Conservation (phyloP, 495 filamentous ascomycete species). For the Cenococcum geophilum region DNA sequence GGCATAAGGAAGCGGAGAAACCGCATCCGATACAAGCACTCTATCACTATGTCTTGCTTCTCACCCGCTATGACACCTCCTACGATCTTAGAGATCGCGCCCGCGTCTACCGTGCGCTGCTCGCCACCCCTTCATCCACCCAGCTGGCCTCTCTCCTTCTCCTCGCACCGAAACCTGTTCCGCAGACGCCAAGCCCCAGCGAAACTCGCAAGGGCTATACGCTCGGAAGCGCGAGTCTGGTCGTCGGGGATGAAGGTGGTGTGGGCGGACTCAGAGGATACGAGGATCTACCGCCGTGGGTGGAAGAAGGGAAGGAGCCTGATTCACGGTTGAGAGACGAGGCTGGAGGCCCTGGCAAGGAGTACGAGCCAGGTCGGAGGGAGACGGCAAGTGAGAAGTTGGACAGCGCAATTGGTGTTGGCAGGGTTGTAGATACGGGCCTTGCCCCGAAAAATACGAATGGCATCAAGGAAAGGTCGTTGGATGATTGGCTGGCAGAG, state of each 20-base stretch:
- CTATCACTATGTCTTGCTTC: constrained; percentile 76
- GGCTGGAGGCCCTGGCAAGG: constrained; percentile 33
- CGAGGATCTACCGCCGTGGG: constrained; percentile 75
- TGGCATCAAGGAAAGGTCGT: constrained; percentile 54
- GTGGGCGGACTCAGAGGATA: constrained; percentile 69
- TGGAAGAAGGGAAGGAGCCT: constrained; percentile 71
- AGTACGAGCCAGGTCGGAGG: constrained; percentile 41
- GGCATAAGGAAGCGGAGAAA: constrained; percentile 23
- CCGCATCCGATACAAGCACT: constrained; percentile 63
- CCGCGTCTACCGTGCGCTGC: constrained; percentile 76
- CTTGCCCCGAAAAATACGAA: constrained; percentile 33
- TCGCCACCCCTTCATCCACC: constrained; percentile 64
- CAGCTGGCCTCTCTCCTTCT: constrained; percentile 87
- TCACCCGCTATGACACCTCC: constrained; percentile 86
- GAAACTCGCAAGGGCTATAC: constrained; percentile 67
- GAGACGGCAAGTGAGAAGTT: constrained; percentile 60
- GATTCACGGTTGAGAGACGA: constrained; percentile 62
- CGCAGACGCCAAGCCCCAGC: constrained; percentile 76
- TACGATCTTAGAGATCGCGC: constrained; percentile 92
- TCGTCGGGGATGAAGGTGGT: constrained; percentile 68
- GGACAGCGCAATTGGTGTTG: constrained; percentile 38
- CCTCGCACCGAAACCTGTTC: constrained; percentile 88
- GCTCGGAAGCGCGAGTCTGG: constrained; percentile 77
- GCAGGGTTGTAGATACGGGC: constrained; percentile 25
- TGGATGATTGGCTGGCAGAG: constrained; percentile 87